Evolutionary conservation across 768 basidiomycete species (phyloP).

Genomic region (Suillus variegatus): DNA sequence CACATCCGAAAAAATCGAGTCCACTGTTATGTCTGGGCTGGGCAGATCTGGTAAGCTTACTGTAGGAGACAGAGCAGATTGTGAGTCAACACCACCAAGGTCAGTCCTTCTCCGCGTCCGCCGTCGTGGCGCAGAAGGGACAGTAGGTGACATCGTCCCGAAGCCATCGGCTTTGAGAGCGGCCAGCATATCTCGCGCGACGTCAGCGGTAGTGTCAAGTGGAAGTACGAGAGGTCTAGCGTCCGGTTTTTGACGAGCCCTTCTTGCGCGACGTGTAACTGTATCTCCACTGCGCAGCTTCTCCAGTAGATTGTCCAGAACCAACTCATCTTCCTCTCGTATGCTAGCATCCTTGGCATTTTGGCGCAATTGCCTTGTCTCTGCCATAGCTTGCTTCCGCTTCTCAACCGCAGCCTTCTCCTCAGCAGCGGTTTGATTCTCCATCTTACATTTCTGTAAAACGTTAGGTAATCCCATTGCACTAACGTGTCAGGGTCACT

Average conservation of each 20-base stretch:
- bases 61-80: constrained; percentile 28
- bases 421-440: constrained; percentile 75
- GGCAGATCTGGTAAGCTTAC: constrained; percentile 27
- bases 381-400: constrained; percentile 68
- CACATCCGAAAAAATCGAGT: constrained; percentile 28
- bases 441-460: constrained; percentile 80
- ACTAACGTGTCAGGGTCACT: constrained; percentile 17
- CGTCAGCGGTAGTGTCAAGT: constrained; percentile 39
- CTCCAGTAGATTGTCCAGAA: constrained; percentile 71
- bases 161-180: constrained; percentile 74
- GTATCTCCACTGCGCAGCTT: constrained; percentile 72
- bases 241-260: constrained; percentile 45
- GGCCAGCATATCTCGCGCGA: constrained; percentile 77
- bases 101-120: constrained; percentile 28
- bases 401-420: constrained; percentile 68
- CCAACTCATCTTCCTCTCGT: constrained; percentile 54
- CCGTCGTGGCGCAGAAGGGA: constrained; percentile 30
- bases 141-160: constrained; percentile 48
- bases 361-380: constrained; percentile 56
- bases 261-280: constrained; percentile 56
- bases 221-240: constrained; percentile 24
- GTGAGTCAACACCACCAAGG: constrained; percentile 37
- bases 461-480: constrained; percentile 8
- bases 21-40: constrained; percentile 29
- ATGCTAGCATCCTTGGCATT: constrained; percentile 44